Conservation (phyloP, 805 yeast species). For the Metschnikowia arizonensis region DNA sequence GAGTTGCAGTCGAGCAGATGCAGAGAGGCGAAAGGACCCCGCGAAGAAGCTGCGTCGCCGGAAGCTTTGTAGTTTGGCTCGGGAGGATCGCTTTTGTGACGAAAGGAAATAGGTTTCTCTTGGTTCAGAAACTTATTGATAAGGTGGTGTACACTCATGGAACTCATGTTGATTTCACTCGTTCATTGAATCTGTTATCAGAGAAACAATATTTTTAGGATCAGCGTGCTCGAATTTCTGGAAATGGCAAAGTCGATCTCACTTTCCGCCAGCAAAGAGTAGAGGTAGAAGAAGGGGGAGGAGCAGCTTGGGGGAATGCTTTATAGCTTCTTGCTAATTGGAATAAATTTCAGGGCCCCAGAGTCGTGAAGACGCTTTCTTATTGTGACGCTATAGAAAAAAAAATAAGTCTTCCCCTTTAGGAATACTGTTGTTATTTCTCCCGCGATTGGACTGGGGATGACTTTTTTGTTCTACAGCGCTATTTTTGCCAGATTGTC, state of each 20-base stretch:
- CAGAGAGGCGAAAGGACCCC: constrained; percentile 3
- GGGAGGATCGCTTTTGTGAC: neutral
- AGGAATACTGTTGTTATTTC: constrained; percentile 5
- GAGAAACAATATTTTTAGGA: neutral
- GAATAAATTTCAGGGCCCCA: neutral
- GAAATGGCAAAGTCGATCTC: neutral
- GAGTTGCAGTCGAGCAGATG: constrained; percentile 4
- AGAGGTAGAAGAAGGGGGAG: neutral
- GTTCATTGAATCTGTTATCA: constrained; percentile 3
- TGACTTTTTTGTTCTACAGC: neutral
- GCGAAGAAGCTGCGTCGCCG: neutral
- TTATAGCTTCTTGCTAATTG: neutral
- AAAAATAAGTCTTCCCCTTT: constrained; percentile 3
- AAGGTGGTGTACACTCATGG: constrained; percentile 42
- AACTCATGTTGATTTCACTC: constrained; percentile 9
- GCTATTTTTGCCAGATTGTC: neutral
- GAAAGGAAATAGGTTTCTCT: constrained; percentile 6
- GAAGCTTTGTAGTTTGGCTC: constrained; percentile 2
- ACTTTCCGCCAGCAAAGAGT: neutral
- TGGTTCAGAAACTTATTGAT: constrained; percentile 27
- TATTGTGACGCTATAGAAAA: constrained; percentile 1
- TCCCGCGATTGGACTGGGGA: constrained; percentile 5
- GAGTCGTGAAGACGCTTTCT: constrained; percentile 2
- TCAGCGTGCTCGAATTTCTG: constrained; percentile 1
- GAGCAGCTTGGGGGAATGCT: neutral